phyloP scores from a whole-genome alignment of 164 flowering plant genomes.

The Stephania cephalantha region DNA sequence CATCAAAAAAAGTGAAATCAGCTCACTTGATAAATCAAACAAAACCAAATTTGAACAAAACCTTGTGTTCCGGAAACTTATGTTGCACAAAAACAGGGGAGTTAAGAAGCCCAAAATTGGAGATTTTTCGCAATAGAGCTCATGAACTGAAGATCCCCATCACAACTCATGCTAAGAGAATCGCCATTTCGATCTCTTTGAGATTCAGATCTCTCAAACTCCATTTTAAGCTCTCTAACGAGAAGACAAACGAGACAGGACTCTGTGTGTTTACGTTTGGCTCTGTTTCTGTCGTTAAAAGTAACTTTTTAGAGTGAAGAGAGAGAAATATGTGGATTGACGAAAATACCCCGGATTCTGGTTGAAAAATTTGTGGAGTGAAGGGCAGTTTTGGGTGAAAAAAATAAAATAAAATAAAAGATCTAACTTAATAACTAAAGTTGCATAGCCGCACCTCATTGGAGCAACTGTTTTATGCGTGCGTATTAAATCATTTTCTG shows the following conservation, averaged over 20 bases:
- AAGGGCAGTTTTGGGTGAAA: not conserved
- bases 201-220: slow-evolving; percentile 9
- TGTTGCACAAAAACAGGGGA: not conserved
- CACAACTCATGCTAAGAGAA: slow-evolving; percentile 3
- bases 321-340: not conserved
- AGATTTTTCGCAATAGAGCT: slow-evolving; percentile 3
- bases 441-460: too few species aligned
- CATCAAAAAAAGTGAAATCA: not conserved
- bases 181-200: slow-evolving; percentile 5
- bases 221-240: not conserved
- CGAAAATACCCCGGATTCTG: not conserved
- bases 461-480: too few species aligned
- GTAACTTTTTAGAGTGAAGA: slow-evolving; percentile 1
- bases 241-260: slow-evolving; percentile 4
- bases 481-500: not conserved
- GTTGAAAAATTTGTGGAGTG: not conserved
- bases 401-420: not conserved
- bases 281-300: not conserved
- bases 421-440: too few species aligned
- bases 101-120: slow-evolving; percentile 14
- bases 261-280: slow-evolving; percentile 2
- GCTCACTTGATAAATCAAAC: not conserved
- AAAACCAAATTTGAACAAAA: not conserved
- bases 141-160: slow-evolving; percentile 5
- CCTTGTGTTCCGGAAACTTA: not conserved